Conservation (phyloP, 331 rosid genomes). For the Acacia concinna region DNA sequence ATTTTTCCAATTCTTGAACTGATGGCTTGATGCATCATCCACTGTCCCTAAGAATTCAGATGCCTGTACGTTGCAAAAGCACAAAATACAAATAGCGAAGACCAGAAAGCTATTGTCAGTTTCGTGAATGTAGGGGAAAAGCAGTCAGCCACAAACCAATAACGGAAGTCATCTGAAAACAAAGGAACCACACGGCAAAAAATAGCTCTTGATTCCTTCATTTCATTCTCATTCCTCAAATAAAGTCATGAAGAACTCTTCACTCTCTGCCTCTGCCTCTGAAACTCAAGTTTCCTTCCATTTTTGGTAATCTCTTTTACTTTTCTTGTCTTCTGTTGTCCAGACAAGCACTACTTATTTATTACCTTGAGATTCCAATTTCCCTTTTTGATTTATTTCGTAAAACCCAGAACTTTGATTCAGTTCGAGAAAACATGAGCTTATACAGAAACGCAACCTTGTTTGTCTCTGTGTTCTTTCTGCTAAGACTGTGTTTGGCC, state of each 20-base stretch:
- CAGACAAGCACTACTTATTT: no score
- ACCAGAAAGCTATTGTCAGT: neutral
- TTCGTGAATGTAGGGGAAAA: neutral
- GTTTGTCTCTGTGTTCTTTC: slow-evolving; percentile 30
- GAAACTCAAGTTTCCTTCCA: neutral
- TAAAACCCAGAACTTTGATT: slow-evolving; percentile 9
- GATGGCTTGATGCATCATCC: neutral
- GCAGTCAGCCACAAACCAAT: neutral
- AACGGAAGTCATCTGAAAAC: neutral
- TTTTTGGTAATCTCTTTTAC: neutral
- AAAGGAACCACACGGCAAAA: neutral
- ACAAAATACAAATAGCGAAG: neutral
- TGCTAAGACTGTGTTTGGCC: slow-evolving; percentile 42
- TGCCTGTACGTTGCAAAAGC: neutral
- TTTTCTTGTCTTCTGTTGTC: neutral
- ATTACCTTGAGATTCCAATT: neutral
- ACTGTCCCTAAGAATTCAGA: neutral
- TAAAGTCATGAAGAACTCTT: neutral
- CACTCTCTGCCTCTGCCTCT: neutral
- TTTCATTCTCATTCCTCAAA: neutral
- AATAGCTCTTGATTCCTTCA: neutral
- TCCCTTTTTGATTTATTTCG: neutral
- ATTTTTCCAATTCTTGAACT: neutral
- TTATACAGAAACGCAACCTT: slow-evolving; percentile 30
- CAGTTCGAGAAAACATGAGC: slow-evolving; percentile 32